Conservation (phyloP, 164 flowering plant genomes). For the Macadamia integrifolia region DNA sequence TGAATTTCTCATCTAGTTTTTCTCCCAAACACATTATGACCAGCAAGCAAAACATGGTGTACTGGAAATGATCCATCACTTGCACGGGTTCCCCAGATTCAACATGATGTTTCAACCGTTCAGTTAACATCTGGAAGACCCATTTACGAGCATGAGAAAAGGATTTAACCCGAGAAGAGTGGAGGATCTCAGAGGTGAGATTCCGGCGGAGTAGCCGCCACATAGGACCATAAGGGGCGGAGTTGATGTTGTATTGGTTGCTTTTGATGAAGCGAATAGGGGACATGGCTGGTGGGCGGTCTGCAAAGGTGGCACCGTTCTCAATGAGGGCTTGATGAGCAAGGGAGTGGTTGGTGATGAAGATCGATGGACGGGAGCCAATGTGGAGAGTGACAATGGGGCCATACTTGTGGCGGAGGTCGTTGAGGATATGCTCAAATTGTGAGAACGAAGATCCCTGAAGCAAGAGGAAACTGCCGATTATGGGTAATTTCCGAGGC, state of each 20-base stretch:
- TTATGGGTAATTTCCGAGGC: no score
- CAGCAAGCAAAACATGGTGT: no score
- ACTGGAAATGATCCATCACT: no score
- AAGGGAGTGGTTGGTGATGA: background rate
- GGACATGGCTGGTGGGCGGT: background rate
- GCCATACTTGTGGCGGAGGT: background rate
- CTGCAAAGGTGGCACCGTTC: background rate
- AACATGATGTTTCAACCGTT: no score
- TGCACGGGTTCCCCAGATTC: no score
- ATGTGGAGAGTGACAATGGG: background rate
- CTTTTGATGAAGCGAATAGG: background rate
- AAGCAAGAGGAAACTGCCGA: no score
- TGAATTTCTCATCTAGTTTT: no score
- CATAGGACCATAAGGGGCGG: background rate
- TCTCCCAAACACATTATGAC: no score
- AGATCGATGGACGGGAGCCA: background rate
- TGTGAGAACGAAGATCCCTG: background rate
- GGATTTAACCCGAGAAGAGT: background rate
- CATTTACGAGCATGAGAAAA: background rate
- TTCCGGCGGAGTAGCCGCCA: conserved; percentile 1
- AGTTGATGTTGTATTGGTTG: background rate
- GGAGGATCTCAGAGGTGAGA: background rate
- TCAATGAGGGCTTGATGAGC: background rate
- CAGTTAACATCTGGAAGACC: background rate
- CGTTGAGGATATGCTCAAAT: background rate